A percentile compares a stretch with the other conserved stretches of the same genome.
These are phyloP conservation scores for Cyberlindnera bimundalis DNA, from an alignment of 805 yeast genomes.

Conservation along the genomic window DNA sequence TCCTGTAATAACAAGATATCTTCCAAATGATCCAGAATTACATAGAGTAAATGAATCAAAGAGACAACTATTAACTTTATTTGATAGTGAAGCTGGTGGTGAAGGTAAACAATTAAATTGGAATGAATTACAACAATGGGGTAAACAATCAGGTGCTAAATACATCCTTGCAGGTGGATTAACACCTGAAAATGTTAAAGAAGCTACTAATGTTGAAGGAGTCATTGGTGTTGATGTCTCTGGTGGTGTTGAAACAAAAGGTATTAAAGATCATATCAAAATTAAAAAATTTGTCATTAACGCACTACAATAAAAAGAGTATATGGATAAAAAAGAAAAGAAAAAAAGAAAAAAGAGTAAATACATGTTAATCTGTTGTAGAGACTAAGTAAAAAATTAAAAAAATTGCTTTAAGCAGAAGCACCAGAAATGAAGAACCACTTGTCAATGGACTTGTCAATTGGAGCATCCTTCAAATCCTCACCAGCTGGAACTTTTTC, in stretches of 20 bases:
- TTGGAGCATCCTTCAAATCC: conserved; percentile 82
- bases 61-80: conserved; percentile 51
- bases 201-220: conserved; percentile 49
- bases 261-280: conserved; percentile 66
- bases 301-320: conserved; percentile 34
- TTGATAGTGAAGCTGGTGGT: conserved; percentile 91
- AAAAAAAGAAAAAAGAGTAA: too few species aligned
- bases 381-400: too few species aligned
- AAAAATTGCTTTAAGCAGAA: conserved; percentile 33
- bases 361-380: too few species aligned
- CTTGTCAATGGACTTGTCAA: conserved; percentile 94
- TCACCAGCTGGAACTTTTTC: conserved; percentile 65
- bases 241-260: conserved; percentile 87
- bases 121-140: conserved; percentile 45
- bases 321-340: background rate
- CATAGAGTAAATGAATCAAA: conserved; percentile 28
- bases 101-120: conserved; percentile 83
- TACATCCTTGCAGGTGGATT: conserved; percentile 89
- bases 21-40: conserved; percentile 51
- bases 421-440: conserved; percentile 97
- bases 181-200: conserved; percentile 63
- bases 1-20: conserved; percentile 74
- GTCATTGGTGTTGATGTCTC: conserved; percentile 92
- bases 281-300: conserved; percentile 53
- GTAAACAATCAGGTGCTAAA: conserved; percentile 24